Base-by-base conservation (phyloP, 208 protist species). In the Trichomonas tenax region DNA sequence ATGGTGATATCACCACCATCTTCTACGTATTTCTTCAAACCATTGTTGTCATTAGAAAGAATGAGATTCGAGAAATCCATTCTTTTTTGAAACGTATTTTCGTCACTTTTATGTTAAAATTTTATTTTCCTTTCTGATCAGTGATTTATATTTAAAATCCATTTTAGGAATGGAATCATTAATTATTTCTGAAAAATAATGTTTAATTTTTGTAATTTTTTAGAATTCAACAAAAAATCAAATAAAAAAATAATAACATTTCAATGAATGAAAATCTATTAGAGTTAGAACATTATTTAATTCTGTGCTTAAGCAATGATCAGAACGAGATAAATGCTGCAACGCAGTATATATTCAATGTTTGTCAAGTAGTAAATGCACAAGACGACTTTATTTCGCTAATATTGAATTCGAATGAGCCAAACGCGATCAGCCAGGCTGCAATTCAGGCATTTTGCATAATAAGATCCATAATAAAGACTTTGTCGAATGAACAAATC, bases 11-110 rank as follows among this genome's bases (percentile, higher is more conserved):
- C 86, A 38, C 86, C 86, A 48, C 86, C 86, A 51, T 93, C 86
- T 26, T 93, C 86, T 51, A 48, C 44, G 44, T 93, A 93, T 38
- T 93, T 93, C n/a, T 93, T 93, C 17, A 93, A 31, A 26, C 86
- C 44, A n/a, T 14, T 44, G n/a, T 51, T 93, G 38, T 93, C 86
- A 23, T 40, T 44, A 15, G 11, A n/a, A 34, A 51, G 15, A 23
- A 93, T 93, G 44, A 93, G 46, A 48, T 93, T 93, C 17, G 40
- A n/a, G 45, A 93, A 93, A 93, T 93, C 86, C 86, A 93, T 93
- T 89, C 40, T 89, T n/a, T 72, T 51, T 51, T 72, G 26, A n/a
- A 72, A 72, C 4, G 11, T 8, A 31, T 31, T n/a, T n/a, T n/a
- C 26, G 58, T 72, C 58, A 72, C 58, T 72, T 72, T 72, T 72